A percentile compares a stretch with the other conserved stretches of the same genome.
phyloP scores from a whole-genome alignment of 192 early-diverging fungal species.

The Entomortierella lignicola region DNA sequence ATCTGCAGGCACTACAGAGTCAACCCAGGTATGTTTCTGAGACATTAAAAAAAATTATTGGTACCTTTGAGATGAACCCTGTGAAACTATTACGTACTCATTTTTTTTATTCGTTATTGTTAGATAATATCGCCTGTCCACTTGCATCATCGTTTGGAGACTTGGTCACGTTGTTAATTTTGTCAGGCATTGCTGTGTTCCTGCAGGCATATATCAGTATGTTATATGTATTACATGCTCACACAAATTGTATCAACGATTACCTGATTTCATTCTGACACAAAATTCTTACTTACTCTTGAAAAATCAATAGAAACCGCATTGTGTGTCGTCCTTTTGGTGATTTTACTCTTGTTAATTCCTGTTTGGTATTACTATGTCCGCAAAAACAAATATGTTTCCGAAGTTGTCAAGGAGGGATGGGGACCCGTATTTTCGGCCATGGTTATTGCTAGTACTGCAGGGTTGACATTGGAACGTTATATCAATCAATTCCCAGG shows the following conservation, averaged over 20 bases:
- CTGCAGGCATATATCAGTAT: slow-evolving; percentile 63
- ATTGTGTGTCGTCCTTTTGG: slow-evolving; percentile 55
- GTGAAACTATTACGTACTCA: neutral
- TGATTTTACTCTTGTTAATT: slow-evolving; percentile 50
- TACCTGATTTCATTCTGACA: too few relatives aligned
- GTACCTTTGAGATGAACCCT: too few relatives aligned
- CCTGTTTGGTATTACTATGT: slow-evolving; percentile 64
- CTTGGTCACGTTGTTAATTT: slow-evolving; percentile 73
- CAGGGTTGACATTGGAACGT: slow-evolving; percentile 74
- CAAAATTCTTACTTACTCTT: too few relatives aligned
- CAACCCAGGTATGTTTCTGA: slow-evolving; percentile 72
- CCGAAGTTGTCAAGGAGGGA: slow-evolving; percentile 72
- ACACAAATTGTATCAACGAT: too few relatives aligned
- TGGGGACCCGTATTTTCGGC: slow-evolving; percentile 84
- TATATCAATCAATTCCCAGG: slow-evolving; percentile 74
- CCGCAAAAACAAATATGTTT: slow-evolving; percentile 72
- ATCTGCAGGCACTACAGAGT: slow-evolving; percentile 69
- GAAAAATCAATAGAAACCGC: slow-evolving; percentile 55
- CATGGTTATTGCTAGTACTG: slow-evolving; percentile 77
- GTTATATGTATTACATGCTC: neutral
- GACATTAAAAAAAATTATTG: too few relatives aligned
- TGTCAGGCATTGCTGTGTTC: slow-evolving; percentile 65
- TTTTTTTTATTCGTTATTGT: neutral
- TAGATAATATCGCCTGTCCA: slow-evolving; percentile 83
- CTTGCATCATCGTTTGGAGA: slow-evolving; percentile 81